These are phyloP conservation scores for Leishmania major DNA, from an alignment of 208 protist genomes.

Conservation along the genomic window DNA sequence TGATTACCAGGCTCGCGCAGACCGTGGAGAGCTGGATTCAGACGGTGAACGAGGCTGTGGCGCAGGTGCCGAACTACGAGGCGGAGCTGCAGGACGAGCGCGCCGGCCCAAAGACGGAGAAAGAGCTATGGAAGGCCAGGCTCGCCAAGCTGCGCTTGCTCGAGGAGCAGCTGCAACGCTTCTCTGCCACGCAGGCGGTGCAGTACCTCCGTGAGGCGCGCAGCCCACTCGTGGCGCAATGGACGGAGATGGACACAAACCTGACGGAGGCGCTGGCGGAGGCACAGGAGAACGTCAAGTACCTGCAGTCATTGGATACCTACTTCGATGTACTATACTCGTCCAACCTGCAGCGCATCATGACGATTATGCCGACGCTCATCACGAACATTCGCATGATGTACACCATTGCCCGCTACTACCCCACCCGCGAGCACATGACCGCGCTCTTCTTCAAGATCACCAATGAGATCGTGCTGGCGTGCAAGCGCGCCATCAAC, in stretches of 20 bases:
- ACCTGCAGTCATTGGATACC: constrained; percentile 96
- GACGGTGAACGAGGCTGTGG: constrained; percentile 67
- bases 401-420: constrained; percentile 97
- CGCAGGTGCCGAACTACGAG: constrained; percentile 86
- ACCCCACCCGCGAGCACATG: constrained; percentile 94
- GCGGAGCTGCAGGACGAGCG: constrained; percentile 89
- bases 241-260: constrained; percentile 86
- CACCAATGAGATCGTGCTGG: constrained; percentile 96
- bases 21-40: constrained; percentile 85
- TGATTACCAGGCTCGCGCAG: constrained; percentile 64
- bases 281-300: constrained; percentile 98
- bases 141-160: constrained; percentile 93
- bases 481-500: constrained; percentile 94
- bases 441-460: constrained; percentile 98
- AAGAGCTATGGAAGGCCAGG: constrained; percentile 94
- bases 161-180: constrained; percentile 85
- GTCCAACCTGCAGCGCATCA: constrained; percentile 92
- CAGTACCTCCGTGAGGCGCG: constrained; percentile 90
- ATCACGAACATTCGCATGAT: constrained; percentile 98
- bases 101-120: constrained; percentile 94
- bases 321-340: constrained; percentile 97
- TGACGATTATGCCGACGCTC: constrained; percentile 93
- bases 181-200: constrained; percentile 80
- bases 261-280: constrained; percentile 96
- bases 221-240: constrained; percentile 81